Evolutionary conservation across 1,139 yeast species (phyloP).

Genomic region (Candida tropicalis): DNA sequence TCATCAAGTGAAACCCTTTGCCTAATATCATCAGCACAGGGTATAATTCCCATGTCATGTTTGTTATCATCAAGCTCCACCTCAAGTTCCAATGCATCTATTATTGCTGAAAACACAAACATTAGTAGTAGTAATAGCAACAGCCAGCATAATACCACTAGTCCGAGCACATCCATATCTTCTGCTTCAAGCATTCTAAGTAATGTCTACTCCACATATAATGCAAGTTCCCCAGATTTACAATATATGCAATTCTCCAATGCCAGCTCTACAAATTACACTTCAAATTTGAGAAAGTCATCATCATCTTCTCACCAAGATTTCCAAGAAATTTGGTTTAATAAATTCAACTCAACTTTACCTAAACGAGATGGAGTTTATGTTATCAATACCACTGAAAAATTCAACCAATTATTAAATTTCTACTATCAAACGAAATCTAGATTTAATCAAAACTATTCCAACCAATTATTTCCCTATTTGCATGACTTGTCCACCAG

Average conservation of each 20-base stretch:
- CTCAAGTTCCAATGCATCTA: slow-evolving; percentile 4
- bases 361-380: slow-evolving; percentile 16
- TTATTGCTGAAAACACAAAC: background rate
- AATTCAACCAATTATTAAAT: slow-evolving; percentile 24
- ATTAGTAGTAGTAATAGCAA: background rate
- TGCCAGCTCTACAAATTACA: slow-evolving; percentile 1
- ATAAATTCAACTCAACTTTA: slow-evolving; percentile 18
- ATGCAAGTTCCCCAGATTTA: slow-evolving; percentile 1
- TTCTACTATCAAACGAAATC: slow-evolving; percentile 28
- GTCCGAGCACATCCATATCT: background rate
- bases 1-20: slow-evolving; percentile 1
- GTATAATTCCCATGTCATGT: slow-evolving; percentile 11
- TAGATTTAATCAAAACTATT: slow-evolving; percentile 18
- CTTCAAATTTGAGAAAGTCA: slow-evolving; percentile 3
- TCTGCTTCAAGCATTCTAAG: slow-evolving; percentile 6
- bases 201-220: background rate
- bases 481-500: slow-evolving; percentile 36
- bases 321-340: slow-evolving; percentile 12
- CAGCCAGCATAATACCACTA: background rate
- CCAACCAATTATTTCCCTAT: slow-evolving; percentile 35
- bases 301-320: slow-evolving; percentile 9
- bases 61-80: slow-evolving; percentile 5
- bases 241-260: slow-evolving; percentile 3
- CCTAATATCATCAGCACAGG: slow-evolving; percentile 7
- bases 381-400: slow-evolving; percentile 16